Base-by-base conservation (phyloP, 495 filamentous ascomycete species). In the Thozetella sp. region DNA sequence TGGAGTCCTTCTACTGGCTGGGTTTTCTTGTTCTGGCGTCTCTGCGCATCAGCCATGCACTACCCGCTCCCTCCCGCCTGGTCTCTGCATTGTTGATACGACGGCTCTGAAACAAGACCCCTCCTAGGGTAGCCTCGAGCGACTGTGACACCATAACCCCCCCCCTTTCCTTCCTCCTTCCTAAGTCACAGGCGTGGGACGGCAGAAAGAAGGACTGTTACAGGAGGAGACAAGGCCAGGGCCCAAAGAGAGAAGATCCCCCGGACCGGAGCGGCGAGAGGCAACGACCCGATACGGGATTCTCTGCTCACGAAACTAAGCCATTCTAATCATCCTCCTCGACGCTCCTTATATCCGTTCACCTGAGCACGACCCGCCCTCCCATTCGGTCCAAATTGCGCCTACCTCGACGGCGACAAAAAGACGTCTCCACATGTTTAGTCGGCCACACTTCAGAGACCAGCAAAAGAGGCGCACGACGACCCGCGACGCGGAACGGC, bases 371-470 rank as follows among this genome's bases (percentile, higher is more conserved):
- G 51, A 53, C 55, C 27, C 22, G 43, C 43, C n/a, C n/a, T 48
- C 11, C 9, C 50, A 40, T 25, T 62, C 25, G n/a, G 50, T 34
- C 62, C 25, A 57, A n/a, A n/a, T n/a, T n/a, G n/a, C n/a, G n/a
- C n/a, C 63, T 46, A 37, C 58, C 30, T 54, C 40, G 43, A 56
- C 34, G 59, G 55, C 54, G 51, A 46, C 22, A 55, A 57, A 55
- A 51, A 34, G 19, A 62, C n/a, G n/a, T 56, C 23, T 67, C 64
- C 76, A 77, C 76, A 81, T 81, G 78, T 81, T 81, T 63, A 75
- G 67, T 71, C 76, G 78, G 74, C 80, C 76, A 54, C 74, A 74
- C 57, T 70, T 57, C 23, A 75, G 75, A 59, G 74, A 80, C 26
- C 70, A 73, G 53, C 54, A 66, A 23, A 57, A 56, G 20, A 67